phyloP scores from a whole-genome alignment of 2,329 filamentous ascomycete genomes.

The Aureobasidium namibiae region DNA sequence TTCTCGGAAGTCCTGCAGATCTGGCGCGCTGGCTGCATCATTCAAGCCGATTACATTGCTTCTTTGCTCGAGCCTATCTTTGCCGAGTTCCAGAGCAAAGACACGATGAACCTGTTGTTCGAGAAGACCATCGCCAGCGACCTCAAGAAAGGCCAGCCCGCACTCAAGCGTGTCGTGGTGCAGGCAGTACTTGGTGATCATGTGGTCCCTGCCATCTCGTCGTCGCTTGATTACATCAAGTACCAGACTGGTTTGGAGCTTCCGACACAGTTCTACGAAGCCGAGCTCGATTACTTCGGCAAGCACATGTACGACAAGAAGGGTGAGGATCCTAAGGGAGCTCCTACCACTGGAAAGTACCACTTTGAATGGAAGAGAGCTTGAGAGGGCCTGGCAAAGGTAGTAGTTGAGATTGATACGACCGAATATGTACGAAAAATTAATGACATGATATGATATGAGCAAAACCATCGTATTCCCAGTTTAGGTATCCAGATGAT shows the following conservation, averaged over 20 bases:
- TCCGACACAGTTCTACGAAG: slow-evolving; percentile 62
- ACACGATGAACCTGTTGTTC: slow-evolving; percentile 40
- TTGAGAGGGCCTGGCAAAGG: slow-evolving; percentile 13
- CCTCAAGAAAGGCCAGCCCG: slow-evolving; percentile 41
- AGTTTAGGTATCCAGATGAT: neutral
- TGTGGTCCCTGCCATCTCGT: slow-evolving; percentile 51
- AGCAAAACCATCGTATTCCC: neutral
- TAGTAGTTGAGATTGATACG: neutral
- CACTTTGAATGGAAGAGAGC: slow-evolving; percentile 56
- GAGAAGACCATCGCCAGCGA: slow-evolving; percentile 44
- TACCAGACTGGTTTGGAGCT: slow-evolving; percentile 51
- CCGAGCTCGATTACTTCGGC: slow-evolving; percentile 64
- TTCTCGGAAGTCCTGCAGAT: slow-evolving; percentile 48
- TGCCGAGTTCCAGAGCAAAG: slow-evolving; percentile 24
- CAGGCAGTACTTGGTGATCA: slow-evolving; percentile 50
- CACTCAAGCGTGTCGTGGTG: slow-evolving; percentile 49
- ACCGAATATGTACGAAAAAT: neutral
- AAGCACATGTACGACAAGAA: slow-evolving; percentile 57
- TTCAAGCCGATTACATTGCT: slow-evolving; percentile 57
- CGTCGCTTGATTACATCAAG: slow-evolving; percentile 60
- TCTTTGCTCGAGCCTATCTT: slow-evolving; percentile 47
- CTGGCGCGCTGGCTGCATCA: slow-evolving; percentile 65
- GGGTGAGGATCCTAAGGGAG: slow-evolving; percentile 42
- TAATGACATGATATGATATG: slow-evolving; percentile 8
- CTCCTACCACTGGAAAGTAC: slow-evolving; percentile 48